Evolutionary conservation across 192 early-diverging fungal genomes (phyloP), one percentile per base, ranked within the genome.

Genomic region (Radiomyces spectabilis): DNA sequence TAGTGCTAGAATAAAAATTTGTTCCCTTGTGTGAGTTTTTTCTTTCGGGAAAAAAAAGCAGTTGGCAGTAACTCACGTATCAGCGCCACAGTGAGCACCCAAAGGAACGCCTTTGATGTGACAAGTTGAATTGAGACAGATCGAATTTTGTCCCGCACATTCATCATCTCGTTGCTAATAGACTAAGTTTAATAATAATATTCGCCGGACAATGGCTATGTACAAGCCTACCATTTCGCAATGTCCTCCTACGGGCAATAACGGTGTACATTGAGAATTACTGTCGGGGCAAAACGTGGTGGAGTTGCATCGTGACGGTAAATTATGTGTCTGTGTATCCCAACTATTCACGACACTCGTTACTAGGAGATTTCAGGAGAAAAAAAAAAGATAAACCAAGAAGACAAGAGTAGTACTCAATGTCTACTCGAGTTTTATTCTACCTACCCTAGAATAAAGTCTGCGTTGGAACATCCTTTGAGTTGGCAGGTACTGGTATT

Each of bases 121-220:
- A 21, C 68, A 70, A 25, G 47, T 33, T 4, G 15, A 41, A 45
- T 70, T 70, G 15, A 70, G 34, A n/a, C 68, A 70, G 26, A 70
- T 70, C 1, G 57, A 18, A 31, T 33, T 43, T 4, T 15, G 12
- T n/a, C 62, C 61, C 3, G 30, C 27, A 33, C 68, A 70, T 34
- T 63, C 60, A 40, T 70, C 68, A 24, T 70, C 68, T 27, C 68
- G 50, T 51, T 66, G 64, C 64, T 66, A 32, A 25, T 29, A 48
- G 15, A 25, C 6, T n/a, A 48, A 22, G 13, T 48, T 8, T 29
- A 22, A 27, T 4, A 48, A 31, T 9, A 5, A 22, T 12, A 4
- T 48, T 25, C 16, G 9, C 15, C 27, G 21, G 43, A 9, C 3
- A 19, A 9, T 41, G 0, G 2, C 0, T 42, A 19, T 34, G 18